Conservation (phyloP, 805 yeast species). For the Spathaspora arborariae region DNA sequence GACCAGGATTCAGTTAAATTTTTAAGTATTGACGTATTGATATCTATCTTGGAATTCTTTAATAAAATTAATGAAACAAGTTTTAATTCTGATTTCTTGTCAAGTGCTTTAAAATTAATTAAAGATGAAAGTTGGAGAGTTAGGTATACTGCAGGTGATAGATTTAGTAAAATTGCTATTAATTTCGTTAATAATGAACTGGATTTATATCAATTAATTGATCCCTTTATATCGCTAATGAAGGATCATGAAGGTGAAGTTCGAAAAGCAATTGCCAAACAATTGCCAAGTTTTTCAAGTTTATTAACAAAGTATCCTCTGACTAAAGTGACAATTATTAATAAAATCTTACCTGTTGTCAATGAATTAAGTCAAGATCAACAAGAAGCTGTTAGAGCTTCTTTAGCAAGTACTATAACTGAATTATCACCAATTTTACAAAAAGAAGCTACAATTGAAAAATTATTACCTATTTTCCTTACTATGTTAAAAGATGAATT, state of each 20-base stretch:
- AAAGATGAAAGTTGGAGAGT: conserved; percentile 97
- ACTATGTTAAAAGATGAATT: conserved; percentile 95
- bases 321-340: conserved; percentile 49
- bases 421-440: conserved; percentile 83
- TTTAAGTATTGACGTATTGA: conserved; percentile 80
- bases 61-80: conserved; percentile 52
- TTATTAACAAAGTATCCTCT: conserved; percentile 37
- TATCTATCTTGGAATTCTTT: conserved; percentile 72
- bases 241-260: conserved; percentile 96
- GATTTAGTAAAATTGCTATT: conserved; percentile 69
- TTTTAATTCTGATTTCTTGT: conserved; percentile 60
- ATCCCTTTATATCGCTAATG: conserved; percentile 72
- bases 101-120: conserved; percentile 65
- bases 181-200: conserved; percentile 56
- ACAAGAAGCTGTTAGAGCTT: conserved; percentile 89
- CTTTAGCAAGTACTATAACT: conserved; percentile 85
- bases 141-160: conserved; percentile 96
- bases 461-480: conserved; percentile 80
- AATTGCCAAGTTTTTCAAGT: conserved; percentile 71
- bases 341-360: conserved; percentile 77
- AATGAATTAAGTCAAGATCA: conserved; percentile 84
- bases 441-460: conserved; percentile 77
- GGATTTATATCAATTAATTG: conserved; percentile 57
- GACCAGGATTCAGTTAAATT: conserved; percentile 94
- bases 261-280: conserved; percentile 89